phyloP scores from a whole-genome alignment of 192 early-diverging fungal genomes.

The Linnemannia zychae region DNA sequence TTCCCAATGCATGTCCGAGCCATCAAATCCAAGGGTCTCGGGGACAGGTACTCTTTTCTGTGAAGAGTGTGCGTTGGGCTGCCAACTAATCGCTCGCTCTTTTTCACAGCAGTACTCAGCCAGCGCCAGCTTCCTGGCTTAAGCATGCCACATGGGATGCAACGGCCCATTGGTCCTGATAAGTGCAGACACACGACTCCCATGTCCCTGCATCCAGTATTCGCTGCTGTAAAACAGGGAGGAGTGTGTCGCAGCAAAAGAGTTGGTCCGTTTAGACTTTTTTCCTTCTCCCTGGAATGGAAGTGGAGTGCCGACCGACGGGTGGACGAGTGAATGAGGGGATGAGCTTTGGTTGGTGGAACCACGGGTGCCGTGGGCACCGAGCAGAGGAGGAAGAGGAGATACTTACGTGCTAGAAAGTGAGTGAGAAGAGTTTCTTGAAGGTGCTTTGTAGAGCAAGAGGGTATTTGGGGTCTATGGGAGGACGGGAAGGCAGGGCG shows the following conservation, averaged over 20 bases:
- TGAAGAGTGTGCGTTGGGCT: neutral
- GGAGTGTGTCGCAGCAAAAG: neutral
- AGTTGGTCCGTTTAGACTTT: neutral
- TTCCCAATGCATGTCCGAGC: neutral
- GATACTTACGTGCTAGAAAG: slow-evolving; percentile 5
- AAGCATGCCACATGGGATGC: neutral
- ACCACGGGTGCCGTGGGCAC: neutral
- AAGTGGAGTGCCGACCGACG: neutral
- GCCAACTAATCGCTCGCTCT: neutral
- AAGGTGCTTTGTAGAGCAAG: neutral
- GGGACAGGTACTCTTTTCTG: neutral
- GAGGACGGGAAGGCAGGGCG: neutral
- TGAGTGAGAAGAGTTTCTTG: neutral
- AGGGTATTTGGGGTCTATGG: neutral
- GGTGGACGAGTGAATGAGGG: slow-evolving; percentile 1
- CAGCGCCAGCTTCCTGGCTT: neutral
- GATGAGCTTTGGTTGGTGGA: neutral
- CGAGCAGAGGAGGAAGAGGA: neutral
- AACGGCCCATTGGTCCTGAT: neutral
- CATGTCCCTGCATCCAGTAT: neutral
- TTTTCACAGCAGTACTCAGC: neutral
- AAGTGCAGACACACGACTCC: neutral
- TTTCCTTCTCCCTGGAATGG: neutral
- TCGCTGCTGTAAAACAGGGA: neutral
- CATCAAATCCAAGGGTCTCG: neutral